These are phyloP conservation scores for Pythium guiyangense DNA, from an alignment of 352 stramenopile species.

Conservation along the genomic window DNA sequence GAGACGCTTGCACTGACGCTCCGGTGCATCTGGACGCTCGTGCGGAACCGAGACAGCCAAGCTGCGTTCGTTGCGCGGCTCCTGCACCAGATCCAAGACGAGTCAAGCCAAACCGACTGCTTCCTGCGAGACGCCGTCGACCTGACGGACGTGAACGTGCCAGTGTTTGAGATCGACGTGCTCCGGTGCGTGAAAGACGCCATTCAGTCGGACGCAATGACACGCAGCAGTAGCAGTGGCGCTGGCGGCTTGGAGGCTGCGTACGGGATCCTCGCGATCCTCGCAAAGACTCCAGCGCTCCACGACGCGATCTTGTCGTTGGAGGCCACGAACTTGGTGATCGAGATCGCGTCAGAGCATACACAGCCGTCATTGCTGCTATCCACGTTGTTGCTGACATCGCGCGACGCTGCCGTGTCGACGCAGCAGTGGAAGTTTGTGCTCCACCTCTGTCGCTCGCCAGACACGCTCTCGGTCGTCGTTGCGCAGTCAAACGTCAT, in stretches of 20 bases:
- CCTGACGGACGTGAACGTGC: no score
- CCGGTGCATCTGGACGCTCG: no score
- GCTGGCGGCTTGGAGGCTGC: not conserved
- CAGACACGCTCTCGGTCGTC: not conserved
- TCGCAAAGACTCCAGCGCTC: not conserved
- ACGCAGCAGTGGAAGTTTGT: conserved; percentile 3
- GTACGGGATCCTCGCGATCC: conserved; percentile 2
- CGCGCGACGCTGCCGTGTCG: not conserved
- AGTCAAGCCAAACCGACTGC: no score
- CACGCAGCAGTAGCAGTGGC: not conserved
- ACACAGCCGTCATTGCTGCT: not conserved
- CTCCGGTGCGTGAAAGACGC: not conserved
- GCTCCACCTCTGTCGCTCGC: not conserved
- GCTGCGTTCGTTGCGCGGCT: no score
- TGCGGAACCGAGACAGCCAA: no score
- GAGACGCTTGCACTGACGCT: no score
- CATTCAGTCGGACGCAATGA: not conserved
- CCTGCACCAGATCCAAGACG: no score
- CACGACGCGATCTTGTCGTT: not conserved
- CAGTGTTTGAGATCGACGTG: not conserved
- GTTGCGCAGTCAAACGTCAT: not conserved
- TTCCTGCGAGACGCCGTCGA: no score
- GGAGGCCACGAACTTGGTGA: not conserved
- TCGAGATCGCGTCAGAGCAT: not conserved
- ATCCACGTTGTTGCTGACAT: not conserved